Evolutionary conservation across 306 rosid species (phyloP), one percentile per base, ranked within the genome.

Genomic region (Quercus glauca): DNA sequence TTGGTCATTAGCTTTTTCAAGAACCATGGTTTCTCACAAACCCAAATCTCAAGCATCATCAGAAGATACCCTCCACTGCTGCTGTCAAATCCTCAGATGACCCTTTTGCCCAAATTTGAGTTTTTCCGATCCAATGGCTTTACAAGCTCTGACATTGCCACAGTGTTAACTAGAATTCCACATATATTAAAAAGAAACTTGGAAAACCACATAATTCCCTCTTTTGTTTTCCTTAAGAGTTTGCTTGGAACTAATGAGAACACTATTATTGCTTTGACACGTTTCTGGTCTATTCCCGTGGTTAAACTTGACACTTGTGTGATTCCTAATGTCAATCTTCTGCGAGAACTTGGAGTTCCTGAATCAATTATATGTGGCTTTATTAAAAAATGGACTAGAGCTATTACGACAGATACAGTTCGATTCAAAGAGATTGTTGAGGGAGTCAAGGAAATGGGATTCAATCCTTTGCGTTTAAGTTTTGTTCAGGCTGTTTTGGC

Each of bases 361-460:
- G 33, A 65, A 17, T 6, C 49, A 0, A 6, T 3, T 29, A 18
- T 65, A 3, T 4, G 17, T 65, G 18, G 3, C 2, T 31, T 65
- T 5, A n/a, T 65, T 18, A 31, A 65, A 65, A 14, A 31, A n/a
- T 43, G 8, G 0, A 21, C 71, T 19, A 26, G 71, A 65, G 13
- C 8, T 29, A 29, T 31, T 89, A 41, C 11, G 11, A 8, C 45
- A 7, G 8, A 1, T 41, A 7, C 10, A 7, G 0, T 2, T 41
- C 45, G 45, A 8, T 41, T 41, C 19, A 17, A 28, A 28, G 18
- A 26, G 69, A 35, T 21, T 1, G 76, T 84, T 0, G 74, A 56
- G 43, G 77, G 76, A 75, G 49, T 92, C 0, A 85, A 69, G 75
- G 68, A 64, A 10, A 28, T 90, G 85, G 88, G 89, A 15, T 83